These are phyloP conservation scores for Pichiaceae sp. DNA, from an alignment of 1,139 yeast genomes.

Conservation along the genomic window DNA sequence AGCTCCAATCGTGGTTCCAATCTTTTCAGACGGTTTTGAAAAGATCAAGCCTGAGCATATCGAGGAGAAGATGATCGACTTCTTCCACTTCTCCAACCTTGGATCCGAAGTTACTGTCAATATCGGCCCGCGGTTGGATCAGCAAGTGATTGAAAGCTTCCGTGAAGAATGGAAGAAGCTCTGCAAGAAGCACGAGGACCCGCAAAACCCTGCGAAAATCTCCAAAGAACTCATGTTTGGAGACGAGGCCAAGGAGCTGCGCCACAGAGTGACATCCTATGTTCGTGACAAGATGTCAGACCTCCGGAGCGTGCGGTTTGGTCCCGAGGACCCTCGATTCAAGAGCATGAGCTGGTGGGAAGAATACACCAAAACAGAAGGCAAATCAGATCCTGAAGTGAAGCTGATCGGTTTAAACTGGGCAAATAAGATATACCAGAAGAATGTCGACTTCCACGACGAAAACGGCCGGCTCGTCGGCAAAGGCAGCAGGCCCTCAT, in stretches of 20 bases:
- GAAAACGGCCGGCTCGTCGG: constrained; percentile 21
- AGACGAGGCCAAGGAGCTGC: constrained; percentile 47
- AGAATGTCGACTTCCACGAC: constrained; percentile 33
- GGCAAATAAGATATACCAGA: constrained; percentile 68
- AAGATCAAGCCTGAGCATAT: constrained; percentile 75
- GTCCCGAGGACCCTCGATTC: constrained; percentile 54
- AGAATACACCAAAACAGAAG: constrained; percentile 53
- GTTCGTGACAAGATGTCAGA: constrained; percentile 56
- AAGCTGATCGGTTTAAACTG: constrained; percentile 68
- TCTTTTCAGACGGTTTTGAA: constrained; percentile 81
- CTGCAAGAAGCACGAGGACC: constrained; percentile 40
- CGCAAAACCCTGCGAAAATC: constrained; percentile 44
- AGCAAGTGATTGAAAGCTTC: constrained; percentile 46
- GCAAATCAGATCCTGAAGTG: constrained; percentile 58
- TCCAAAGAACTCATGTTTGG: constrained; percentile 58
- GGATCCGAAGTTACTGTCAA: constrained; percentile 64
- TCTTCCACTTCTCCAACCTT: constrained; percentile 42
- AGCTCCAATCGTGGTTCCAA: constrained; percentile 86
- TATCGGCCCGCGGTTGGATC: constrained; percentile 68
- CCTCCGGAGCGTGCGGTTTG: constrained; percentile 47
- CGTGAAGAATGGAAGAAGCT: constrained; percentile 63
- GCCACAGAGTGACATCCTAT: constrained; percentile 65
- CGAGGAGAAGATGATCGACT: constrained; percentile 43
- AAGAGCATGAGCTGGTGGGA: constrained; percentile 68
- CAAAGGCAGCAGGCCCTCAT: too few relatives aligned